Conservation (phyloP, 441 rosid genomes). For the Gossypium laxum region DNA sequence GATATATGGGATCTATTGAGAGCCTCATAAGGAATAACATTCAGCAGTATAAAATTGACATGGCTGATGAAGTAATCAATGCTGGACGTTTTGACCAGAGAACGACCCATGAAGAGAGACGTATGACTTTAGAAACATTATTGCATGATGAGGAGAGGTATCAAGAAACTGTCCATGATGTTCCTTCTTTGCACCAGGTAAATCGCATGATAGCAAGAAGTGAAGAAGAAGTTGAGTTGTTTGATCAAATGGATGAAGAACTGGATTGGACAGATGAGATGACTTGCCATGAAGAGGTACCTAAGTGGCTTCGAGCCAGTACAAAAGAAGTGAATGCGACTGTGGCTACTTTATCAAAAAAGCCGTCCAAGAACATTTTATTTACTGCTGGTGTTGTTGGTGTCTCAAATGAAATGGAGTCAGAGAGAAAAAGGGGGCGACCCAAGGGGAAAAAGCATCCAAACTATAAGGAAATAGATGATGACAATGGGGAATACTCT, state of each 20-base stretch:
- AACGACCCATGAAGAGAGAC: slow-evolving; percentile 98
- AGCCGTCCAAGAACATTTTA: slow-evolving; percentile 66
- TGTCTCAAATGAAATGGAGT: slow-evolving; percentile 47
- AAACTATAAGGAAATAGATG: slow-evolving; percentile 92
- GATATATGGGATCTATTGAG: slow-evolving; percentile 96
- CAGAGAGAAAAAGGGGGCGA: slow-evolving; percentile 81
- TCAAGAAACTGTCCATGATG: slow-evolving; percentile 93
- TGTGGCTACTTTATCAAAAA: slow-evolving; percentile 73
- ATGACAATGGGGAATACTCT: slow-evolving; percentile 77
- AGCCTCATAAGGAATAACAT: slow-evolving; percentile 96
- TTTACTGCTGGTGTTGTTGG: slow-evolving; percentile 37
- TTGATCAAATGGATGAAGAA: slow-evolving; percentile 99
- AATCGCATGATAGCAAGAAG: slow-evolving; percentile 98
- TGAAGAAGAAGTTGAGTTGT: slow-evolving; percentile 84
- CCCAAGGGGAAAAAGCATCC: slow-evolving; percentile 83
- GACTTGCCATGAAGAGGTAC: slow-evolving; percentile 83
- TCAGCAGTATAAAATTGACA: slow-evolving; percentile 98
- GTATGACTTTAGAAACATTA: slow-evolving; percentile 89
- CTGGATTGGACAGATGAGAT: slow-evolving; percentile 88
- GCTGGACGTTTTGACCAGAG: slow-evolving; percentile 99
- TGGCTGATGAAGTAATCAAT: slow-evolving; percentile 99
- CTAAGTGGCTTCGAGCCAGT: slow-evolving; percentile 91
- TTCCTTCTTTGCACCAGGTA: slow-evolving; percentile 88
- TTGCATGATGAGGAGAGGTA: slow-evolving; percentile 97
- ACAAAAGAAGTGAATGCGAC: slow-evolving; percentile 68